A percentile compares a stretch with the other conserved stretches of the same genome.
Evolutionary conservation across 2,329 filamentous ascomycete species (phyloP).

Genomic region (Penicillium sp.): DNA sequence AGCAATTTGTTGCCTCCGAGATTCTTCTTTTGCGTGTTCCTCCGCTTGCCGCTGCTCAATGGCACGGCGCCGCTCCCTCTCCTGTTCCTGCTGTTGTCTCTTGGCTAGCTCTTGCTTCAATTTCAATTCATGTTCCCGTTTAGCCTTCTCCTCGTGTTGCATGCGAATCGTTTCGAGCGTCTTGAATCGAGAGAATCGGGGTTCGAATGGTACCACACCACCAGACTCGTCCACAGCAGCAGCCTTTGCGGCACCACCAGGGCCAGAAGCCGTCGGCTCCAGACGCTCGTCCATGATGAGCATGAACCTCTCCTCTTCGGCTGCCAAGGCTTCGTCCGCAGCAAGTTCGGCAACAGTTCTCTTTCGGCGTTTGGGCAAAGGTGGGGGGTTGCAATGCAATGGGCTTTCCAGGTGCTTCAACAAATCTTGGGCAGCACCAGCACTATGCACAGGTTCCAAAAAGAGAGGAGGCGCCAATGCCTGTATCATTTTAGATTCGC

Average conservation of each 20-base stretch:
- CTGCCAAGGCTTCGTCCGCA: constrained; percentile 87
- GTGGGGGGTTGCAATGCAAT: constrained; percentile 71
- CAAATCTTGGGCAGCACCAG: constrained; percentile 68
- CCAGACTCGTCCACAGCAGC: constrained; percentile 72
- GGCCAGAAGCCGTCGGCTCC: constrained; percentile 58
- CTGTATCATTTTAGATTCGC: constrained; percentile 73
- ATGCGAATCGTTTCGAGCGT: constrained; percentile 80
- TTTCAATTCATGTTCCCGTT: constrained; percentile 49
- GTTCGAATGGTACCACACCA: constrained; percentile 72
- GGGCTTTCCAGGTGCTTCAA: constrained; percentile 73
- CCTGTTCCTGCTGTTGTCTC: constrained; percentile 49
- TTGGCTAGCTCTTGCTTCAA: constrained; percentile 51
- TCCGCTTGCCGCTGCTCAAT: constrained; percentile 45
- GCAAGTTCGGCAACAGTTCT: constrained; percentile 92
- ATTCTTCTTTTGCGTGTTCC: constrained; percentile 44
- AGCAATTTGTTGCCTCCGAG: constrained; percentile 39
- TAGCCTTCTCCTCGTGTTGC: constrained; percentile 68
- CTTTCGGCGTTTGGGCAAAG: constrained; percentile 85
- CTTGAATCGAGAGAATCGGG: constrained; percentile 88
- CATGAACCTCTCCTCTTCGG: constrained; percentile 88
- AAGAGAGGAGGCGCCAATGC: constrained; percentile 72
- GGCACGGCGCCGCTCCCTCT: constrained; percentile 49
- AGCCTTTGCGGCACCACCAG: constrained; percentile 58
- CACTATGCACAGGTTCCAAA: constrained; percentile 70
- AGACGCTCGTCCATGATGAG: constrained; percentile 84